Percentiles rank a stretch among this genome's conserved stretches.
phyloP scores from a whole-genome alignment of 306 rosid genomes.

The Datisca glomerata region DNA sequence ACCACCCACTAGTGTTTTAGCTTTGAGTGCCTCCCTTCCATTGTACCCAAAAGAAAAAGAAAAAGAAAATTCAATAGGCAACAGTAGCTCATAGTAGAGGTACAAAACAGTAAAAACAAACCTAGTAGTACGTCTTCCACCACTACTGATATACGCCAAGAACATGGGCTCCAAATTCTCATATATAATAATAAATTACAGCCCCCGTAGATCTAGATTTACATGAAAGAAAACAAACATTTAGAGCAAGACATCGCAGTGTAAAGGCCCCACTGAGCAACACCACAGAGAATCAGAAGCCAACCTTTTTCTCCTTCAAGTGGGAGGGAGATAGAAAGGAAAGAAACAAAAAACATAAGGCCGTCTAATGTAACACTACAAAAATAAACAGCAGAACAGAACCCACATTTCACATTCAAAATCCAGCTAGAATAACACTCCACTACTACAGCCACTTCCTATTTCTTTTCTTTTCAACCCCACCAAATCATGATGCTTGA shows the following conservation, averaged over 20 bases:
- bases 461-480: not conserved
- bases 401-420: slow-evolving; percentile 2
- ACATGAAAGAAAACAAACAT: not conserved
- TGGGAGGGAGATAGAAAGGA: slow-evolving; percentile 10
- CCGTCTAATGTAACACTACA: slow-evolving; percentile 17
- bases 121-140: too few species aligned
- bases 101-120: too few species aligned
- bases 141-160: too few species aligned
- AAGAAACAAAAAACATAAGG: slow-evolving; percentile 17
- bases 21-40: too few species aligned
- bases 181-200: too few species aligned
- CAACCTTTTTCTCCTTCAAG: slow-evolving; percentile 16
- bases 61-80: too few species aligned
- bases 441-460: not conserved
- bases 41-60: too few species aligned
- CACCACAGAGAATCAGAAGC: slow-evolving; percentile 26
- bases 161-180: too few species aligned
- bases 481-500: slow-evolving; percentile 1
- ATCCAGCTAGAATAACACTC: slow-evolving; percentile 1
- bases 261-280: slow-evolving; percentile 19
- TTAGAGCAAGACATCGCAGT: too few species aligned
- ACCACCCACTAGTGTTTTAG: too few species aligned
- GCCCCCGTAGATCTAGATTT: too few species aligned
- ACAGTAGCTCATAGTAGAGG: too few species aligned
- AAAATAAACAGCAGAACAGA: slow-evolving; percentile 7